These are phyloP conservation scores for Steccherinum ochraceum DNA, from an alignment of 768 basidiomycete species.

Conservation along the genomic window DNA sequence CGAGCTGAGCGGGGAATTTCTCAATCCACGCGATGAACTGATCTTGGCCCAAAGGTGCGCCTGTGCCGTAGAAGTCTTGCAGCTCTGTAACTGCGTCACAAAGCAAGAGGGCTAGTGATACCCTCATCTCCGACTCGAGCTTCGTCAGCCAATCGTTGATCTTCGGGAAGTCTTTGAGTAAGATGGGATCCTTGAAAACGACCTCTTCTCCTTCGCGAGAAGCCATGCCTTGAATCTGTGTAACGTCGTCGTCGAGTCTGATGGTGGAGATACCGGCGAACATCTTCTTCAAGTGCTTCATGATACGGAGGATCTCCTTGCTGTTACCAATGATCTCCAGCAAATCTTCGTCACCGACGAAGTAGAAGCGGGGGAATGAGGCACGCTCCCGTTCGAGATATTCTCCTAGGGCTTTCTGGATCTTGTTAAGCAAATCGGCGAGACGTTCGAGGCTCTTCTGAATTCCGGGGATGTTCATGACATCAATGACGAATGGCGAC, in stretches of 20 bases:
- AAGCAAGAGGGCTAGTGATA: conserved; percentile 80
- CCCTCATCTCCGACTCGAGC: conserved; percentile 88
- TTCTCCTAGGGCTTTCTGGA: conserved; percentile 98
- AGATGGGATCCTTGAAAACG: conserved; percentile 71
- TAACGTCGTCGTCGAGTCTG: conserved; percentile 78
- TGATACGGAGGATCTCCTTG: conserved; percentile 95
- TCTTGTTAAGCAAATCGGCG: conserved; percentile 93
- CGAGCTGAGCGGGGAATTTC: conserved; percentile 91
- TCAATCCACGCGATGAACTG: conserved; percentile 88
- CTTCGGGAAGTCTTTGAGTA: conserved; percentile 89
- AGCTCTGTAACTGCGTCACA: conserved; percentile 77
- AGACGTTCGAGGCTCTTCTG: conserved; percentile 97
- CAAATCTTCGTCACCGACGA: conserved; percentile 97
- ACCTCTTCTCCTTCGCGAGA: conserved; percentile 97
- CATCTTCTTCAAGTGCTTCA: conserved; percentile 99
- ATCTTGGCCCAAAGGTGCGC: conserved; percentile 50
- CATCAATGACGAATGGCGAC: conserved; percentile 94
- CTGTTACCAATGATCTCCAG: conserved; percentile 99
- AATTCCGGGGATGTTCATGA: conserved; percentile 92
- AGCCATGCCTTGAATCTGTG: conserved; percentile 88
- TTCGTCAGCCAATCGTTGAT: conserved; percentile 98
- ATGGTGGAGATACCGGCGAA: conserved; percentile 96
- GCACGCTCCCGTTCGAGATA: conserved; percentile 97
- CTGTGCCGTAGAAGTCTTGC: conserved; percentile 70
- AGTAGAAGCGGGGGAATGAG: conserved; percentile 99